phyloP scores from a whole-genome alignment of 2,329 filamentous ascomycete genomes.

The Fusarium sacchari region DNA sequence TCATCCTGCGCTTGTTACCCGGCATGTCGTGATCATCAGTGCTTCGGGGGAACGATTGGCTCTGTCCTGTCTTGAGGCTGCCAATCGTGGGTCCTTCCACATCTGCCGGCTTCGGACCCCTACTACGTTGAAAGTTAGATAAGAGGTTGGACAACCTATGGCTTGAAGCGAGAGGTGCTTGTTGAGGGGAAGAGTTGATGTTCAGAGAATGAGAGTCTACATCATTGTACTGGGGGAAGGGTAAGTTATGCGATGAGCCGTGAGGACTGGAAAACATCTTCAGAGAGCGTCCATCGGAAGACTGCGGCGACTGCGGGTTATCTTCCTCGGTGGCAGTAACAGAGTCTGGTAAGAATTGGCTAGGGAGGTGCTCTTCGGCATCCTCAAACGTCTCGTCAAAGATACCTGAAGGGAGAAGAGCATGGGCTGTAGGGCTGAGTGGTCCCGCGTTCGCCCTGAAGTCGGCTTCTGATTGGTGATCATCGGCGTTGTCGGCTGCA shows the following conservation, averaged over 20 bases:
- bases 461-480: constrained; percentile 69
- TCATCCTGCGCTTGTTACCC: constrained; percentile 66
- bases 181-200: constrained; percentile 53
- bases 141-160: constrained; percentile 62
- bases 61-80: constrained; percentile 75
- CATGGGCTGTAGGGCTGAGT: constrained; percentile 80
- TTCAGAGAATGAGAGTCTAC: constrained; percentile 57
- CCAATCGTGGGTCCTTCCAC: constrained; percentile 70
- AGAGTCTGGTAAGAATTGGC: constrained; percentile 45
- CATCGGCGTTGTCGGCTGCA: constrained; percentile 50
- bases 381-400: constrained; percentile 69
- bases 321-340: constrained; percentile 51
- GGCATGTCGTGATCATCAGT: constrained; percentile 65
- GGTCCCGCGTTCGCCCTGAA: constrained; percentile 72
- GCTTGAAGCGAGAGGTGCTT: constrained; percentile 45
- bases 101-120: constrained; percentile 66
- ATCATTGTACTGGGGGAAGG: constrained; percentile 63
- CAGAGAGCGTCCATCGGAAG: constrained; percentile 63
- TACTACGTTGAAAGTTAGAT: constrained; percentile 70
- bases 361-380: constrained; percentile 58
- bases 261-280: constrained; percentile 70
- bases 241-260: constrained; percentile 67
- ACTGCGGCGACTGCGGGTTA: constrained; percentile 68
- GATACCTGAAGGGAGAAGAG: constrained; percentile 75
- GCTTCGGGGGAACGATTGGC: constrained; percentile 78